A percentile compares a stretch with the other conserved stretches of the same genome.
Evolutionary conservation across 2,329 filamentous ascomycete species (phyloP).

Genomic region (Truncatella angustata): DNA sequence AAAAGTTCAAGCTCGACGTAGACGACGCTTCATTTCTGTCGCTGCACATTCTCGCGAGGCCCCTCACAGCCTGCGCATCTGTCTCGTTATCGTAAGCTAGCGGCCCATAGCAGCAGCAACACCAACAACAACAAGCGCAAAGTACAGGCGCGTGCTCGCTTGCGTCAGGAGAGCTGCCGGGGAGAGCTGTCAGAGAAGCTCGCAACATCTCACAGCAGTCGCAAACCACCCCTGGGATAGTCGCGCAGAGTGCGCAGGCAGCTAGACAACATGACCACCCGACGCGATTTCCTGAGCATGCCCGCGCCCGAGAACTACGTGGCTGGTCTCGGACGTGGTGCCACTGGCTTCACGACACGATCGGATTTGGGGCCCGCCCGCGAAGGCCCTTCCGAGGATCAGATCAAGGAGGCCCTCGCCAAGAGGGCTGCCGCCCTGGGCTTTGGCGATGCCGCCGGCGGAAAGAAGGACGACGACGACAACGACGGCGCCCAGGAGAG

Average conservation of each 20-base stretch:
- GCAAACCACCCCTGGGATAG: background rate
- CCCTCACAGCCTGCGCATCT: too few species aligned
- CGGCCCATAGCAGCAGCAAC: too few species aligned
- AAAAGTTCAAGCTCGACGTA: background rate
- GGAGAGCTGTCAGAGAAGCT: too few species aligned
- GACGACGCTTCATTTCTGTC: background rate
- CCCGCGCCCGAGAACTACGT: slow-evolving; percentile 86
- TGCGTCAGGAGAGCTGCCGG: too few species aligned
- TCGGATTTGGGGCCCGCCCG: slow-evolving; percentile 94
- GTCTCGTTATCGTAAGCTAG: too few species aligned
- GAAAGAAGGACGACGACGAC: slow-evolving; percentile 69
- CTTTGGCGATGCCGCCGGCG: slow-evolving; percentile 49
- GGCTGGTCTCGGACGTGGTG: slow-evolving; percentile 93
- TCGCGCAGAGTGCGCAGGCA: slow-evolving; percentile 2
- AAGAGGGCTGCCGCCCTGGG: slow-evolving; percentile 89
- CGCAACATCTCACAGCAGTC: too few species aligned
- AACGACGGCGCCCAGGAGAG: slow-evolving; percentile 76
- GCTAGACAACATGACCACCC: slow-evolving; percentile 49
- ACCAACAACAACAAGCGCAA: too few species aligned
- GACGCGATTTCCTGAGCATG: slow-evolving; percentile 85
- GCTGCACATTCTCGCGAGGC: background rate
- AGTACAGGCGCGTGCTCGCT: too few species aligned
- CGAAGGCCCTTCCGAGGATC: slow-evolving; percentile 93
- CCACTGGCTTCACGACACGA: slow-evolving; percentile 95
- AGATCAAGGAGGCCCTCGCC: slow-evolving; percentile 95